Conservation (phyloP, 2,329 filamentous ascomycete species). For the Hirsutella thompsonii region DNA sequence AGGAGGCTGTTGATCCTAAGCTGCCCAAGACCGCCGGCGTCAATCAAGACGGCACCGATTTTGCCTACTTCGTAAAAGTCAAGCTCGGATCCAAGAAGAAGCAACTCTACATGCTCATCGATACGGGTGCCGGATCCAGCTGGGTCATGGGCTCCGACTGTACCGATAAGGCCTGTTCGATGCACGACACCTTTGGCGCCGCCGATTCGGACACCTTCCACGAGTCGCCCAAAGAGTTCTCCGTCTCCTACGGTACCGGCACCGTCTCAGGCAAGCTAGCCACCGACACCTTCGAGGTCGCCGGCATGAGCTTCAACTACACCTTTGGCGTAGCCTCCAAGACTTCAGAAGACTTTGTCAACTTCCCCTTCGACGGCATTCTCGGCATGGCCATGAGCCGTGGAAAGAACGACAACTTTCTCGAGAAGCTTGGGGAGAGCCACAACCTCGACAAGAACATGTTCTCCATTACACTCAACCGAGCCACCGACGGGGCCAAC, state of each 20-base stretch:
- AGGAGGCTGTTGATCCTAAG: constrained; percentile 30
- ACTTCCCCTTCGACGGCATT: constrained; percentile 81
- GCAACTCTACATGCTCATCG: constrained; percentile 47
- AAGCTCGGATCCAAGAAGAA: constrained; percentile 41
- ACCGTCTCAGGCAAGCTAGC: constrained; percentile 54
- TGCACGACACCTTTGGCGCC: constrained; percentile 58
- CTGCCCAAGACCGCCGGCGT: constrained; percentile 39
- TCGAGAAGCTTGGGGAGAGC: constrained; percentile 46
- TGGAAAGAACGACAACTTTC: constrained; percentile 50
- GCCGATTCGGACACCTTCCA: constrained; percentile 52
- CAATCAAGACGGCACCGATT: constrained; percentile 52
- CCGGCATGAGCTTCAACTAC: constrained; percentile 48
- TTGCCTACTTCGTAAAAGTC: constrained; percentile 50
- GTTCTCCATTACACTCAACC: constrained; percentile 58
- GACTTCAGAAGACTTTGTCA: constrained; percentile 60
- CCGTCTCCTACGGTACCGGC: constrained; percentile 66
- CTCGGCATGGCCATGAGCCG: constrained; percentile 59
- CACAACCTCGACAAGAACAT: constrained; percentile 48
- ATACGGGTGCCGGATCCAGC: constrained; percentile 58
- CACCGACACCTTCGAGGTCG: constrained; percentile 54
- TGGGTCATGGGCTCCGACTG: constrained; percentile 75
- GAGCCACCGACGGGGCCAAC: constrained; percentile 50
- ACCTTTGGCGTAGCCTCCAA: constrained; percentile 60
- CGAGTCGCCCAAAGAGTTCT: constrained; percentile 40
- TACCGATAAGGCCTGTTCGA: constrained; percentile 48